Base-by-base conservation (phyloP, 345 rosid species). In the Geranium rotundifolium region DNA sequence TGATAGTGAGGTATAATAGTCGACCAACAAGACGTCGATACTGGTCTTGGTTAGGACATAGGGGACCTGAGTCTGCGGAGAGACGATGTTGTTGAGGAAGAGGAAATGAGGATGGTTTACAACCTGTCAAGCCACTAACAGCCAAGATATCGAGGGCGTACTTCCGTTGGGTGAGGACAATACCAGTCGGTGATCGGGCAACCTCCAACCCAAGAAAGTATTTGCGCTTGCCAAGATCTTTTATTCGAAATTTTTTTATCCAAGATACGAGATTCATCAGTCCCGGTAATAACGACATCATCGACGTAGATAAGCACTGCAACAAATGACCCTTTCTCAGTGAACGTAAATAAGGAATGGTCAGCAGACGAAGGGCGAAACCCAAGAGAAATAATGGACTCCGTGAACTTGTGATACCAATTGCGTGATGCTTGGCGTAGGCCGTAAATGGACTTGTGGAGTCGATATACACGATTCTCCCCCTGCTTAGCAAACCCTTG, bases 21-120 rank as follows among this genome's bases (percentile, higher is more conserved):
- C 60, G 39, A 3, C 71, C 75, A 17, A 66, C 63, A 2, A 67
- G 58, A 0, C 58, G 6, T n/a, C n/a, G 12, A 68, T 63, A 64
- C 15, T 30, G 1, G 67, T 54, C 12, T 55, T 19, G 5, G 56
- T 29, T 5, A 12, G 30, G 6, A 60, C 60, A 23, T 64, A 30
- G 46, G 30, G 37, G 4, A 17, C 5, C n/a, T n/a, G n/a, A n/a
- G n/a, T 52, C 34, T 16, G 17, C 34, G n/a, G 34, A 34, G n/a
- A 16, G 15, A 17, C 50, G 17, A 37, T 39, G 19, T n/a, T n/a
- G n/a, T n/a, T n/a, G n/a, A n/a, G n/a, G n/a, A n/a, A n/a, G n/a
- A n/a, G n/a, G n/a, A n/a, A n/a, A n/a, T n/a, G n/a, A n/a, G n/a
- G n/a, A n/a, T n/a, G n/a, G n/a, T n/a, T n/a, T n/a, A n/a, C 27